A percentile compares a stretch with the other conserved stretches of the same genome.
phyloP scores from a whole-genome alignment of 257 asterid genomes.

The Salvia splendens region DNA sequence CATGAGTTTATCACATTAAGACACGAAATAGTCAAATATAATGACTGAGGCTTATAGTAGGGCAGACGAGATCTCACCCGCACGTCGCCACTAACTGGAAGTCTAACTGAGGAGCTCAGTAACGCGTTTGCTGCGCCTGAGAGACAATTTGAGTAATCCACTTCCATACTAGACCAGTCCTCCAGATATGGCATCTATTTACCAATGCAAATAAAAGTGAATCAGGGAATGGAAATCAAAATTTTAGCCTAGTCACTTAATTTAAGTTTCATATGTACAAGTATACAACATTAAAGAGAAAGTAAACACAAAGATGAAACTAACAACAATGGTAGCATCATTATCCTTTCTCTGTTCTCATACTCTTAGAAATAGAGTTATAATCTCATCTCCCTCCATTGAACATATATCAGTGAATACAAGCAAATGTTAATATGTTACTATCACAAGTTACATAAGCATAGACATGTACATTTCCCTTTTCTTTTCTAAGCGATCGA shows the following conservation, averaged over 20 bases:
- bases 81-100: conserved; percentile 65
- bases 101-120: conserved; percentile 58
- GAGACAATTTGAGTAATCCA: conserved; percentile 56
- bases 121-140: conserved; percentile 56
- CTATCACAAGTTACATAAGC: background rate
- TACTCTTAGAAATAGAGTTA: background rate
- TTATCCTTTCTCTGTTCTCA: no score
- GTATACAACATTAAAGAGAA: no score
- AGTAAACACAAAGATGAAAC: no score
- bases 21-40: conserved; percentile 2
- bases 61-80: conserved; percentile 46
- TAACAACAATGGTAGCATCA: no score
- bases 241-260: background rate
- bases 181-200: conserved; percentile 67
- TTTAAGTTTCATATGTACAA: background rate
- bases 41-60: no score
- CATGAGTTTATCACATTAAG: conserved; percentile 8
- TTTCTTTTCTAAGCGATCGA: background rate
- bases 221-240: background rate
- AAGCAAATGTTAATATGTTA: background rate
- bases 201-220: conserved; percentile 13
- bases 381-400: background rate
- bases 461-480: background rate
- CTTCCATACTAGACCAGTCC: conserved; percentile 66
- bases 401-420: background rate